Evolutionary conservation across 2,329 filamentous ascomycete species (phyloP), one percentile per base, ranked within the genome.

Genomic region (Onygena corvina): DNA sequence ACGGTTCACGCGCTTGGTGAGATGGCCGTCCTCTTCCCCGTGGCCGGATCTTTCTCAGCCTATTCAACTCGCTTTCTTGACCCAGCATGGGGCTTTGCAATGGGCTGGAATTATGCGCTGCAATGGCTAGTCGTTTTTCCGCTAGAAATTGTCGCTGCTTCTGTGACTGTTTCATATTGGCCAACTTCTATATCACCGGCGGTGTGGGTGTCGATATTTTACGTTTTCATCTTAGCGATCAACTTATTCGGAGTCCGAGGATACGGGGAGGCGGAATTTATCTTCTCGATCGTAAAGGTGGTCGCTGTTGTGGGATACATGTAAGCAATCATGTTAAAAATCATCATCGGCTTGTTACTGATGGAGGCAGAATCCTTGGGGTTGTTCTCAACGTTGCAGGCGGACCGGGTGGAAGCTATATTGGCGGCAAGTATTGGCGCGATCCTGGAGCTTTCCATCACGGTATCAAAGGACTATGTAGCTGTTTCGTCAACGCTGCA

Each of bases 71-170:
- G 56, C 11, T 60, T 57, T 35, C 61, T 73, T 4, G 74, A 77
- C 54, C 73, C 73, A 3, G 72, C 71, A 0, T 59, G 73, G 44
- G 69, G 69, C 2, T 71, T 71, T 57, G 71, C 71, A 7, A 61
- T 71, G 20, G 71, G 71, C n/a, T 73, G 68, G 68, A 71, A 71
- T 50, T 76, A 71, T 55, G 65, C 45, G 55, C 46, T 33, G 55
- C 83, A 88, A 65, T 94, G 87, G 87, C 74, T 92, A 2, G 76
- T 85, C 33, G 79, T 88, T 0, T 65, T 94, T 20, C 87, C 87
- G 0, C 73, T 93, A 45, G 80, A 83, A 60, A 80, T 83, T 50
- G 76, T 76, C 0, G 80, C 80, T 7, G 76, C 78, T 14, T 74
- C 76, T 40, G 75, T 82, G 1, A 66, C 83, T 9, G 77, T 83